Evolutionary conservation across 306 rosid species (phyloP), one percentile per base, ranked within the genome.

Genomic region (Lotus japonicus): DNA sequence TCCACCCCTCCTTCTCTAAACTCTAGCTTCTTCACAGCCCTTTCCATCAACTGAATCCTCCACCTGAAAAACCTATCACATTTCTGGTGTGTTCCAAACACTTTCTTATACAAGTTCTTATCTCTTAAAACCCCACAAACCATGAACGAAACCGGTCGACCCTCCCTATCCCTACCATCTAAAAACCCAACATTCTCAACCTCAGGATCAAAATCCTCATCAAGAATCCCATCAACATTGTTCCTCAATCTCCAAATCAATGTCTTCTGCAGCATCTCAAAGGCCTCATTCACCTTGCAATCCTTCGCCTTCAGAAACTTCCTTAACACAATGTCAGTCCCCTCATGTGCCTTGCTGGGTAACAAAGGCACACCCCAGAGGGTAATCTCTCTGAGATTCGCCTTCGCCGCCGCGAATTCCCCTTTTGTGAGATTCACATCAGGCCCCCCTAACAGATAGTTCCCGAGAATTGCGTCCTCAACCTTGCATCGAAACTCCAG

Each of bases 291-390:
- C 4, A 85, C 91, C 49, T 65, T 83, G 73, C 46, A 92, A 38
- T 83, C 97, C 53, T 72, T 86, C 41, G 90, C 94, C 68, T 77
- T 88, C 59, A 92, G 77, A 85, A 92, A 92, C 57, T 88, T 94
- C 46, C 51, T 76, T 10, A 94, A 75, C 26, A 94, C 65, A 52
- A 82, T 21, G 38, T 90, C 90, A 0, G 92, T 88, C 2, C 90
- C 95, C 45, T 87, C 83, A 15, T 94, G 88, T 52, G 81, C 83
- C 84, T 86, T 88, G 57, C 97, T 90, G 1, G 97, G 95, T 48
- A 90, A 61, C 58, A 90, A 81, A 14, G 99, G 99, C 4, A 94
- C 80, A 11, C 89, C 99, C 97, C 97, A 94, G 0, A 90, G 70
- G 4, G 85, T 42, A 11, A 84, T 67, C 5, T 82, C 89, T 58